A percentile compares a stretch with the other conserved stretches of the same genome.
Conservation (phyloP, 2,329 filamentous ascomycete genomes). For the Didymella arachidicola region DNA sequence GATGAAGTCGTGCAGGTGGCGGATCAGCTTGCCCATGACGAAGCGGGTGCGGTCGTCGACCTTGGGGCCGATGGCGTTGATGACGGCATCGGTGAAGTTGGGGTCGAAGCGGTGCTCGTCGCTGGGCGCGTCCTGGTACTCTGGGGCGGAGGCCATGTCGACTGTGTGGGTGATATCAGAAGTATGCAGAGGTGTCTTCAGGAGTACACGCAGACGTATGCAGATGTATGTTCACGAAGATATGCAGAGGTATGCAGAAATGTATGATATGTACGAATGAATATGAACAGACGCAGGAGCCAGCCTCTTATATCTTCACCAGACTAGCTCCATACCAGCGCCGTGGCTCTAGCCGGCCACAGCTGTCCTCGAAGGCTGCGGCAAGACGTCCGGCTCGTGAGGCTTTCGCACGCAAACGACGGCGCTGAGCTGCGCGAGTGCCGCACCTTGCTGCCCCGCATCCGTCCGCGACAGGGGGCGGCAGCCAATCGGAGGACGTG, state of each 20-base stretch:
- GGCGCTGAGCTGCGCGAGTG: constrained; percentile 26
- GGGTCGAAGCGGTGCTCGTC: constrained; percentile 69
- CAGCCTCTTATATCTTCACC: constrained; percentile 29
- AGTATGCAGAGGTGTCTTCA: too few species aligned
- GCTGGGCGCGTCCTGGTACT: constrained; percentile 26
- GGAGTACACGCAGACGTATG: too few species aligned
- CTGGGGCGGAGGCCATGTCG: constrained; percentile 32
- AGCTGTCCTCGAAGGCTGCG: constrained; percentile 22
- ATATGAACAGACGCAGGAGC: too few species aligned
- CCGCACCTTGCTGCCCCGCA: constrained; percentile 37
- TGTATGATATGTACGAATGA: too few species aligned
- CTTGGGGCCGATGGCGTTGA: constrained; percentile 76
- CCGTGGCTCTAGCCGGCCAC: constrained; percentile 32
- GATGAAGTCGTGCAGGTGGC: constrained; percentile 79
- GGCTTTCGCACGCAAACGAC: constrained; percentile 16
- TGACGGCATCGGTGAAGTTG: constrained; percentile 76
- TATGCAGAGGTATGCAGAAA: too few species aligned
- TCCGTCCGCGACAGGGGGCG: constrained; percentile 12
- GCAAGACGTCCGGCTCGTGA: constrained; percentile 32
- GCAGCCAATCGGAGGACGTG: constrained; percentile 65
- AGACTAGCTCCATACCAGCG: constrained; percentile 31
- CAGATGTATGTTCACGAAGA: not conserved
- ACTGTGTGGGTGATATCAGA: too few species aligned
- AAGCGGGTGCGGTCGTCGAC: constrained; percentile 69
- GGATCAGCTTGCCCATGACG: constrained; percentile 70